Base-by-base conservation (phyloP, 2,329 filamentous ascomycete species). In the Nemania sp. region DNA sequence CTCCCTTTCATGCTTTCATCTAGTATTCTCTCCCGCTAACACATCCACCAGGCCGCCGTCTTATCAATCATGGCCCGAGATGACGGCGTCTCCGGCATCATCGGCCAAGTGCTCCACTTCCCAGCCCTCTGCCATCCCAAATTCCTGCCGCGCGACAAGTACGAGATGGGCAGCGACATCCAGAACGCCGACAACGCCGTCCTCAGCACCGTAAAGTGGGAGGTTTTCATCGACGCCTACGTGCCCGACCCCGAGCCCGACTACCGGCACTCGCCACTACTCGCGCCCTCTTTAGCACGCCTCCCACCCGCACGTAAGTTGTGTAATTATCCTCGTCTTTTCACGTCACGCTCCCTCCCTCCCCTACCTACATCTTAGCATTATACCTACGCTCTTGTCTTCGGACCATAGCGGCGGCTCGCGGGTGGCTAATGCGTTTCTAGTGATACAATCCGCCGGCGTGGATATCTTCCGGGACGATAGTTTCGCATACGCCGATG, bases 391-490 rank as follows among this genome's bases (percentile, higher is more conserved):
- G n/a, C n/a, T 15, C 24, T 8, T 5, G 0, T 32, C 11, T 8
- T 41, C 29, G 24, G 22, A 55, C 3, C n/a, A 2, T 32, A 11
- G 27, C 45, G 29, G n/a, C 10, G 18, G n/a, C n/a, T n/a, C n/a
- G n/a, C n/a, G n/a, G n/a, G n/a, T n/a, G n/a, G 24, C 13, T 18
- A 5, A 29, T 3, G 1, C 0, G n/a, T 24, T 3, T 24, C 10
- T 38, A 71, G 69, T 71, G 22, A 70, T 71, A 26, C 69, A 71
- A 63, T 67, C 24, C 57, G 69, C 69, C 3, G 69, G 69, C 35
- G 64, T 67, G n/a, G 69, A 71, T 20, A 64, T 70, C 3, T 67
- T 71, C 43, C 69, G 69, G 20, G 69, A 71, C 58, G 43, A 41
- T 1, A n/a, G 52, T 5, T 65, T 71, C 4, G 69, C 69, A 2